These are phyloP conservation scores for Annulohypoxylon moriforme DNA, from an alignment of 495 filamentous ascomycete genomes.

Conservation along the genomic window DNA sequence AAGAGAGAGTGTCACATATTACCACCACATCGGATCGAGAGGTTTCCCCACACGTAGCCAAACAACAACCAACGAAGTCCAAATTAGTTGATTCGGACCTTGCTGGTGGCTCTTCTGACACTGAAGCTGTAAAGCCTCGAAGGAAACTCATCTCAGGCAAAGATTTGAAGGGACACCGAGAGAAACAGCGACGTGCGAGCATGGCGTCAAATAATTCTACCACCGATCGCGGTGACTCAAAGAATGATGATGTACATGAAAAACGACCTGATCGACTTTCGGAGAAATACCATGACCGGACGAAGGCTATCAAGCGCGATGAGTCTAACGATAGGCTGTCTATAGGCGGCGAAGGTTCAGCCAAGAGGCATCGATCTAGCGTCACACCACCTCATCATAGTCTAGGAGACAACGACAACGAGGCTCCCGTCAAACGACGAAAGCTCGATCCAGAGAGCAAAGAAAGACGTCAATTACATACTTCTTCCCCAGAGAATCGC, in stretches of 20 bases:
- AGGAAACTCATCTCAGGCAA: conserved; percentile 70
- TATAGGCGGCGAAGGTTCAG: conserved; percentile 60
- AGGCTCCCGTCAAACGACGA: conserved; percentile 63
- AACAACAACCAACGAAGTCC: conserved; percentile 55
- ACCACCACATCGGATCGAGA: conserved; percentile 65
- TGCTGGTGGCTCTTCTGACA: conserved; percentile 60
- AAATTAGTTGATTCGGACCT: conserved; percentile 62
- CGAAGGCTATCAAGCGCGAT: conserved; percentile 64
- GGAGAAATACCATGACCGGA: conserved; percentile 62
- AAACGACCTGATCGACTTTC: conserved; percentile 47
- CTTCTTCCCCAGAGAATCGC: conserved; percentile 55
- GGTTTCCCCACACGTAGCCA: conserved; percentile 56
- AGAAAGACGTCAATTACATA: conserved; percentile 55
- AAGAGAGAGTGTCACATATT: conserved; percentile 57
- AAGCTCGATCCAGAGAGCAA: conserved; percentile 59
- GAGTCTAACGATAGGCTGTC: conserved; percentile 66
- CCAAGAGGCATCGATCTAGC: conserved; percentile 75
- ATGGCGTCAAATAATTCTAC: conserved; percentile 61
- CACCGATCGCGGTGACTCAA: conserved; percentile 55
- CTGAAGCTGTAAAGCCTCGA: conserved; percentile 65
- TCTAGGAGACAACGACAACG: conserved; percentile 63
- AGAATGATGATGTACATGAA: conserved; percentile 54
- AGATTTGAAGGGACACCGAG: conserved; percentile 66
- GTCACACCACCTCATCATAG: conserved; percentile 72
- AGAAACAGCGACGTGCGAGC: conserved; percentile 63